Evolutionary conservation across 2,329 filamentous ascomycete species (phyloP), one percentile per base, ranked within the genome.

Genomic region (Beauveria sp.): DNA sequence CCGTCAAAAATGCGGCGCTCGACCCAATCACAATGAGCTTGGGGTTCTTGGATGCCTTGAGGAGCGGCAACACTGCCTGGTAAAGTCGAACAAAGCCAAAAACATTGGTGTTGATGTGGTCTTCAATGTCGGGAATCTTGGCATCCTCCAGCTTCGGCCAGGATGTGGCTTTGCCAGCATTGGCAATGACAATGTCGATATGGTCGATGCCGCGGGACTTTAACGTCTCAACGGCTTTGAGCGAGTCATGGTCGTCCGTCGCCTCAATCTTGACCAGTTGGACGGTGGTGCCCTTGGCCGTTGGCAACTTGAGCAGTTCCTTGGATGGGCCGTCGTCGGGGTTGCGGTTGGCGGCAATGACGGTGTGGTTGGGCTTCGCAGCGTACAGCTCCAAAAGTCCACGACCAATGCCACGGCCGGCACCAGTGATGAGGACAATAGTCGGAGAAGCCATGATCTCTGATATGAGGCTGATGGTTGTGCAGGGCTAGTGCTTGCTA

Each of bases 301-400:
- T 72, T n/a, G 77, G 71, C 0, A 82, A 68, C 1, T 67, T 60
- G 1, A 55, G 45, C n/a, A 80, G 72, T 1, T 68, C 64, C 24
- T 66, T 61, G 0, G 73, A 72, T 1, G 65, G 66, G 0, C 69
- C 24, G n/a, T 68, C 62, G 3, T 43, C 34, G 8, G 71, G 69
- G 64, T 76, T 63, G 12, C 77, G 75, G 53, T 74, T 72, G 2
- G 68, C 71, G 24, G 76, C 76, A 20, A 79, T 76, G 52, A 76
- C 68, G 6, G 67, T 81, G 71, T 88, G 83, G 72, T 87, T 83
- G 67, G 83, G 79, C 48, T 80, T 77, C n/a, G 78, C 74, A 1
- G 79, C 72, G 64, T 74, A 77, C 9, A 65, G 68, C 52, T 69
- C 61, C 2, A 74, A 50, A 4, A 79, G 66, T 0, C 71, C 74